phyloP scores from a whole-genome alignment of 257 asterid species.

The Gynochthodes officinalis region DNA sequence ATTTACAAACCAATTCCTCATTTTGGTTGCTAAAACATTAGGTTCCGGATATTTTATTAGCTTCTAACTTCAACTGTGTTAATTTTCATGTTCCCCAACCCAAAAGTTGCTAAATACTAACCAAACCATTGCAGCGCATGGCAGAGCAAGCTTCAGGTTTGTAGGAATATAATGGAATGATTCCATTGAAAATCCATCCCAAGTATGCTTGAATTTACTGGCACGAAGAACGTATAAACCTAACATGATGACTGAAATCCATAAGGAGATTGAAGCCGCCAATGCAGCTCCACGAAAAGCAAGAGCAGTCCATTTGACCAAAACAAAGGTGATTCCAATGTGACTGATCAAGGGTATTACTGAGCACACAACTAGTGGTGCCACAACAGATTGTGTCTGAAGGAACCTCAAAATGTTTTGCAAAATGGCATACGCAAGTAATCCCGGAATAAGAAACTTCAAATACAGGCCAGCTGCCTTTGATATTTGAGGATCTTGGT shows the following conservation, averaged over 20 bases:
- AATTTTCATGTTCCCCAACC: too few relatives aligned
- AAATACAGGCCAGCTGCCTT: slow-evolving; percentile 49
- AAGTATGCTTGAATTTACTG: slow-evolving; percentile 36
- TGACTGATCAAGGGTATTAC: slow-evolving; percentile 43
- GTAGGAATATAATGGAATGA: slow-evolving; percentile 24
- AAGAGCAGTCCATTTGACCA: slow-evolving; percentile 45
- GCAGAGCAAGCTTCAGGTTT: slow-evolving; percentile 54
- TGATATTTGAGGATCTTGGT: slow-evolving; percentile 60
- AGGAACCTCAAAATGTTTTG: slow-evolving; percentile 66
- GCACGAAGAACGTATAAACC: slow-evolving; percentile 35
- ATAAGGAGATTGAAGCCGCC: slow-evolving; percentile 56
- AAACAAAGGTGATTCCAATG: slow-evolving; percentile 40
- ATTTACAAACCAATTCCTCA: too few relatives aligned
- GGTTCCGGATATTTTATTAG: too few relatives aligned
- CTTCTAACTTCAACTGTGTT: too few relatives aligned
- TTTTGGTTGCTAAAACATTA: too few relatives aligned
- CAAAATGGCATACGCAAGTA: slow-evolving; percentile 59
- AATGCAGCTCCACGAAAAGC: slow-evolving; percentile 56
- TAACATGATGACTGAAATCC: slow-evolving; percentile 52
- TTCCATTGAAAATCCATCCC: slow-evolving; percentile 50
- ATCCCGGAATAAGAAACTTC: slow-evolving; percentile 61
- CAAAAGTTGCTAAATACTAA: too few relatives aligned
- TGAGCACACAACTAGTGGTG: slow-evolving; percentile 58
- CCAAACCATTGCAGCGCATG: slow-evolving; percentile 79
- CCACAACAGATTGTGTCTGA: slow-evolving; percentile 57